These are phyloP conservation scores for Neckera pumila DNA, from an alignment of 225 moss, liverwort and hornwort genomes.

Conservation along the genomic window DNA sequence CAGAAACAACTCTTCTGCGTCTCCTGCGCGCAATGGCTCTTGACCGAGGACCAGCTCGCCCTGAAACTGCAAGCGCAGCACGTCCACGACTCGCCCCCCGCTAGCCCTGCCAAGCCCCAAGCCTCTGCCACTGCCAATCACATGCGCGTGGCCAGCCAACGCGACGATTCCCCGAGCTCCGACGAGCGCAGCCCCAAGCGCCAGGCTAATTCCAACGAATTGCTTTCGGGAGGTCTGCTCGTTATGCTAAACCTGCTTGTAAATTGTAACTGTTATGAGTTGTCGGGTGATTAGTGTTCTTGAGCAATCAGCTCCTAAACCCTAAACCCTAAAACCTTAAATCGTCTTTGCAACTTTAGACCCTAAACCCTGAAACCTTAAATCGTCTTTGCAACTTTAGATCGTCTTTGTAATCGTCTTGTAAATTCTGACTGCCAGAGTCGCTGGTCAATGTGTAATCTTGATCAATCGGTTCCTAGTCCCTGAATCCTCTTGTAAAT, in stretches of 20 bases:
- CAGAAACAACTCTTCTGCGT: conserved; percentile 72
- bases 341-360: too few relatives aligned
- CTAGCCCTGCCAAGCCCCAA: not conserved
- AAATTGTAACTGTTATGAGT: too few relatives aligned
- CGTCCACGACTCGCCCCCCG: conserved; percentile 17
- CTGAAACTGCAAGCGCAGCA: conserved; percentile 25
- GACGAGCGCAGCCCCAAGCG: conserved; percentile 46
- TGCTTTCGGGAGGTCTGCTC: conserved; percentile 7
- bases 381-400: too few relatives aligned
- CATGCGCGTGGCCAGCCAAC: conserved; percentile 40
- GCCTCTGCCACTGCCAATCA: not conserved
- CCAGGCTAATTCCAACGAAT: conserved; percentile 23
- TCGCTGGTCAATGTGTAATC: not conserved
- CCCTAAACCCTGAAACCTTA: not conserved
- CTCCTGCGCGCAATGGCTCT: conserved; percentile 76
- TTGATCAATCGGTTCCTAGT: not conserved
- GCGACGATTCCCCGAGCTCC: conserved; percentile 18
- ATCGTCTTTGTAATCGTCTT: not conserved
- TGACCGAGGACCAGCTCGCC: conserved; percentile 63
- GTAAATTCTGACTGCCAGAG: not conserved
- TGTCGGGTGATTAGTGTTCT: not conserved
- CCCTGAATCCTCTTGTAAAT: not conserved
- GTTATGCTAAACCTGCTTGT: not conserved
- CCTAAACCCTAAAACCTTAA: not conserved
- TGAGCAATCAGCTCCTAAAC: not conserved